Evolutionary conservation across 2,329 filamentous ascomycete genomes (phyloP), one percentile per base, ranked within the genome.

Genomic region (Trichoderma simmonsii): DNA sequence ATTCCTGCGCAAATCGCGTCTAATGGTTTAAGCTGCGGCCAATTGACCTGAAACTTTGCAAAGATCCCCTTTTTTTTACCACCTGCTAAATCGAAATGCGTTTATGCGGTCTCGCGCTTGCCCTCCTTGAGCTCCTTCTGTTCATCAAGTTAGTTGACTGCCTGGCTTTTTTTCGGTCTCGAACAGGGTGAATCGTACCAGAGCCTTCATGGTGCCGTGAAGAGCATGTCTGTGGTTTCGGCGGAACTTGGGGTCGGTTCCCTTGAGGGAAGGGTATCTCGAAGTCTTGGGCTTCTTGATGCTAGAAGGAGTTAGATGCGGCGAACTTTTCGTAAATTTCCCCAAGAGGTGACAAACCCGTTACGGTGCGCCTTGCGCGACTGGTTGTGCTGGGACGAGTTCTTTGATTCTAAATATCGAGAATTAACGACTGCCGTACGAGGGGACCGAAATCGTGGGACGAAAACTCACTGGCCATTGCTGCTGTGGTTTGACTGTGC

Each of bases 211-310:
- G 84, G 95, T 99, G 85, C 96, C 96, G 90, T 98, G 96, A 77
- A 98, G 94, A 86, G 96, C 96, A 91, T 99, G 95, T 89, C 94
- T 94, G 90, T 99, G 96, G 91, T 99, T 99, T 88, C 96, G 92
- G 86, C 96, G 92, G 91, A 99, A 99, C 92, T 99, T 99, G 84
- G 96, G 95, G 88, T 99, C 96, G 85, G 94, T 96, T 82, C 96
- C 96, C 85, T 98, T 98, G 82, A 99, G 92, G 80, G 95, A 98
- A 78, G 96, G 96, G 89, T 99, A 99, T 89, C 96, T 91, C 87
- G 95, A 91, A 83, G 96, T 98, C 91, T 97, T 98, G 78, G 96
- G 96, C 93, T 98, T 98, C 93, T 98, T 98, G 91, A 99, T 99
- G 88, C 95, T 98, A 84, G 57, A 32, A 62, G 36, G 43, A 30